Conservation (phyloP, 2,329 filamentous ascomycete species). For the Sclerotinia subarctica region DNA sequence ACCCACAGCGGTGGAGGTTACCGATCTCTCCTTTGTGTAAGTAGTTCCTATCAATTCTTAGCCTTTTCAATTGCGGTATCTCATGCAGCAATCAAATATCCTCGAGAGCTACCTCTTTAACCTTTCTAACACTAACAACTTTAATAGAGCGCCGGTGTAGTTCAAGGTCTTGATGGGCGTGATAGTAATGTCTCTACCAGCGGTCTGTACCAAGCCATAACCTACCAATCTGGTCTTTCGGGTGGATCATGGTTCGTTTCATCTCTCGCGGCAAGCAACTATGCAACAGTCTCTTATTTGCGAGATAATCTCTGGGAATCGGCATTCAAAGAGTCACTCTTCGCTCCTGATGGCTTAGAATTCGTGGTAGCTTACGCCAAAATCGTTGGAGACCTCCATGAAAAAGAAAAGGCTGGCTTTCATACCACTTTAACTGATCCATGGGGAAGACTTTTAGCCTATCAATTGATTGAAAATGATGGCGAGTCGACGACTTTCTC, state of each 20-base stretch:
- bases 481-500: conserved; percentile 29
- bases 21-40: conserved; percentile 33
- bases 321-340: conserved; percentile 41
- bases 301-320: conserved; percentile 42
- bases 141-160: conserved; percentile 32
- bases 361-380: conserved; percentile 33
- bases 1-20: conserved; percentile 39
- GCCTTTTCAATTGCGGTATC: no score
- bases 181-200: conserved; percentile 42
- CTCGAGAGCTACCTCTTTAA: background rate
- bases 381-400: conserved; percentile 27
- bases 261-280: conserved; percentile 46
- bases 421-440: conserved; percentile 32
- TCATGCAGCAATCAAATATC: background rate
- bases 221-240: conserved; percentile 47
- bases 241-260: conserved; percentile 47
- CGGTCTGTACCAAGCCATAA: conserved; percentile 46
- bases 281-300: conserved; percentile 44
- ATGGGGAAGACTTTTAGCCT: conserved; percentile 30
- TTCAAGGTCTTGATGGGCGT: conserved; percentile 40
- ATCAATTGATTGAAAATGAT: conserved; percentile 27
- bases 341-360: conserved; percentile 40
- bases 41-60: background rate
- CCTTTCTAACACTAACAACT: background rate
- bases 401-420: conserved; percentile 36